Evolutionary conservation across 140 eudicot genomes (phyloP), one percentile per base, ranked within the genome.

Genomic region (Ambrosia hybrid): DNA sequence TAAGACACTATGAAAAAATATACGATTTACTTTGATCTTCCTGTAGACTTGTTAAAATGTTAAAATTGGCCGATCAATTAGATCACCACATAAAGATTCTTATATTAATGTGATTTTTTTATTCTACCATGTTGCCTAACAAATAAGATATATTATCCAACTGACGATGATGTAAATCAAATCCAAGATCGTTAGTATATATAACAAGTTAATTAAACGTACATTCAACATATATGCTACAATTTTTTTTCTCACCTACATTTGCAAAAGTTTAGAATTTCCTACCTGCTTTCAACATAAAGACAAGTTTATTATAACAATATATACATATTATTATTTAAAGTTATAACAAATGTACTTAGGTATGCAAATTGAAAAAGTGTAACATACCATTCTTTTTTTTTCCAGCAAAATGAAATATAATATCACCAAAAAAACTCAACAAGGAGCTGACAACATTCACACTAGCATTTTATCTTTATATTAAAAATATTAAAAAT

Each of bases 231-330:
- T 57, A 53, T 57, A 26, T 13, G 70, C 48, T 34, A 34, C 52
- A 36, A 41, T 0, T 0, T 51, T 59, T 78, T 76, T 78, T 78
- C 82, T 78, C 64, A 78, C 82, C 78, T 52, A 66, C 78, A 72
- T 65, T 55, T 43, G 58, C 82, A 65, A 26, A 78, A 72, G 12
- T 12, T 57, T 10, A 38, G 12, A 57, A 53, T 72, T 78, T 78
- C 82, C 70, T 65, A 78, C 70, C 82, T 48, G 73, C 51, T 72
- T 78, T 72, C 21, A 12, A 72, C 62, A 66, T 5, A 14, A 48
- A 8, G 48, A 65, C 70, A 78, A 58, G 82, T 78, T 78, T 33
- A 17, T 33, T 34, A 9, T 33, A 59, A 60, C 60, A 61, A 12
- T 30, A 45, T 62, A 34, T 14, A 52, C 12, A 6, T 48, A 41